Conservation (phyloP, 139 green algal genomes). For the Zygnema circumcarinatum region DNA sequence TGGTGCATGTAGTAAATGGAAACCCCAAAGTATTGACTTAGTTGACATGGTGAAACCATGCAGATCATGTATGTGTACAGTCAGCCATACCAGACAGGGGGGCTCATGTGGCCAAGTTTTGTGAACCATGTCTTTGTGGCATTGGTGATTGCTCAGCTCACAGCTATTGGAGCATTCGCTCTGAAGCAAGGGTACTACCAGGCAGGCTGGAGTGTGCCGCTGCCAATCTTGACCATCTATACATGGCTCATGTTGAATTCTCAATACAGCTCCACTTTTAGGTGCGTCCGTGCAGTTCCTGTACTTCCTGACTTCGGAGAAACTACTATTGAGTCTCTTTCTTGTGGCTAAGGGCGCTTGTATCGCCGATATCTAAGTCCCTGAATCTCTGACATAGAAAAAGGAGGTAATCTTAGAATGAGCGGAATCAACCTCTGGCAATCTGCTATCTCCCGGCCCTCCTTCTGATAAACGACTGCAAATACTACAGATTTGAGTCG, state of each 20-base stretch:
- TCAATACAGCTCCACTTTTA: slow-evolving; percentile 30
- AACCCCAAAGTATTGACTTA: too few relatives aligned
- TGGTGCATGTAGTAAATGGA: too few relatives aligned
- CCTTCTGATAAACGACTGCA: too few relatives aligned
- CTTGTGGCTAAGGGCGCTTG: neutral
- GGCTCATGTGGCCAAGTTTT: slow-evolving; percentile 48
- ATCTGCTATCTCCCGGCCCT: neutral
- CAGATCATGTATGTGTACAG: slow-evolving; percentile 54
- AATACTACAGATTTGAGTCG: too few relatives aligned
- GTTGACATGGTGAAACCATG: too few relatives aligned
- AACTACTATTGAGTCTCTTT: neutral
- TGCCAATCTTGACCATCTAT: slow-evolving; percentile 50
- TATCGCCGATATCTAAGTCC: neutral
- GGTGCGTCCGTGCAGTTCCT: neutral
- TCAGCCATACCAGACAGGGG: slow-evolving; percentile 56
- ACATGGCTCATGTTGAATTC: neutral
- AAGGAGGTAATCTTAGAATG: neutral
- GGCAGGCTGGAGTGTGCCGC: slow-evolving; percentile 7
- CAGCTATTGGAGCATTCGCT: slow-evolving; percentile 29
- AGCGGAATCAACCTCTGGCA: too few relatives aligned
- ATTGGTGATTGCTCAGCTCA: slow-evolving; percentile 53
- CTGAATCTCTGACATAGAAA: neutral
- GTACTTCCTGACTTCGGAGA: neutral
- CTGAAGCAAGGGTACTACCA: slow-evolving; percentile 42
- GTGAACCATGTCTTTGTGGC: slow-evolving; percentile 43